phyloP scores from a whole-genome alignment of 1,284 basidiomycete species.

The Sporisorium graminicola region DNA sequence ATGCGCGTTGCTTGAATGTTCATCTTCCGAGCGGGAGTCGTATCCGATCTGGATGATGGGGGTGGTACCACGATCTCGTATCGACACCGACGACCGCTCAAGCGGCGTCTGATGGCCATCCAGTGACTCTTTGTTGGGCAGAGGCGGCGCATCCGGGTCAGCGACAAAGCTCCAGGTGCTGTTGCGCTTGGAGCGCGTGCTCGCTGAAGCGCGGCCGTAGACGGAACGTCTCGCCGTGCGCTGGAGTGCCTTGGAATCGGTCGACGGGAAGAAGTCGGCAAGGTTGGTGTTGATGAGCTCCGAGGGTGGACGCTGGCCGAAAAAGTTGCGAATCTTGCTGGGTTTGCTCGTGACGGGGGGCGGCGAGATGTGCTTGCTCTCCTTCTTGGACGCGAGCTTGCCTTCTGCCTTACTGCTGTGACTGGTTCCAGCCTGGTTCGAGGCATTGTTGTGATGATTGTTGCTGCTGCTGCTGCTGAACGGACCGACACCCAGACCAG shows the following conservation, averaged over 20 bases:
- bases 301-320: conserved; percentile 95
- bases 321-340: conserved; percentile 88
- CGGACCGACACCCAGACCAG: conserved; percentile 76
- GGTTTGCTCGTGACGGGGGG: conserved; percentile 49
- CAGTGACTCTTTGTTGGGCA: conserved; percentile 56
- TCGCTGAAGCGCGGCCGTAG: conserved; percentile 59
- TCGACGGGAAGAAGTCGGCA: conserved; percentile 93
- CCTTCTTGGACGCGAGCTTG: conserved; percentile 24
- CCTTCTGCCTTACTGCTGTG: conserved; percentile 12
- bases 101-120: conserved; percentile 19
- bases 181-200: conserved; percentile 62
- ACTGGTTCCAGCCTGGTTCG: conserved; percentile 5
- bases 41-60: conserved; percentile 55
- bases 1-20: conserved; percentile 18
- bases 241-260: conserved; percentile 78
- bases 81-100: conserved; percentile 27
- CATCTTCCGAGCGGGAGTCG: conserved; percentile 41
- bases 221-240: conserved; percentile 60
- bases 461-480: conserved; percentile 31
- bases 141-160: conserved; percentile 55
- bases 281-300: conserved; percentile 97
- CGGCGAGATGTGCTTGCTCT: conserved; percentile 23
- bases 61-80: conserved; percentile 21
- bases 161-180: conserved; percentile 64
- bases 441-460: conserved; percentile 7